These are phyloP conservation scores for Aphanomyces euteiches DNA, from an alignment of 352 stramenopile species.

Conservation along the genomic window DNA sequence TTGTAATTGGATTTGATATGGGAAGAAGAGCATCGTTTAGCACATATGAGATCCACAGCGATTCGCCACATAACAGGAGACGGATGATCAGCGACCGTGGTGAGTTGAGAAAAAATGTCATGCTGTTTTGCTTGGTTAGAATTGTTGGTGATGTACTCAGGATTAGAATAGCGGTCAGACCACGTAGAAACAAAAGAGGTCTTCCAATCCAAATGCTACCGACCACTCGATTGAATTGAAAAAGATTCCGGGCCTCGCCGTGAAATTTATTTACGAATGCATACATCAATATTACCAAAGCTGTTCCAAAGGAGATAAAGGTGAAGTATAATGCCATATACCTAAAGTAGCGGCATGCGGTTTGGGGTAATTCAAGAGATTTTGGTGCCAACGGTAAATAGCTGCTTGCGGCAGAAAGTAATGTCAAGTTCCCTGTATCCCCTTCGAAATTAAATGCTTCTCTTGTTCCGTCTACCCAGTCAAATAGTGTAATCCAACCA, in stretches of 20 bases:
- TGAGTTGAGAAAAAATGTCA: background rate
- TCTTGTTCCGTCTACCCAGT: background rate
- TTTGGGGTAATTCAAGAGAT: constrained; percentile 18
- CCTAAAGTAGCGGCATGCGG: constrained; percentile 25
- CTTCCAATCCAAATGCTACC: constrained; percentile 23
- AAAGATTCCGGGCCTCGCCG: background rate
- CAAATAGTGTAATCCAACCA: constrained; percentile 3
- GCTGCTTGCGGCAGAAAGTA: constrained; percentile 9
- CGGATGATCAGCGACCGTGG: background rate
- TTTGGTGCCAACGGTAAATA: background rate
- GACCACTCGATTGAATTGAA: constrained; percentile 23
- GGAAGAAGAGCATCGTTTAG: constrained; percentile 16
- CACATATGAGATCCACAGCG: constrained; percentile 22
- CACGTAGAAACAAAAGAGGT: constrained; percentile 17
- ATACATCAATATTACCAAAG: background rate
- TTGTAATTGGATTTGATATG: background rate
- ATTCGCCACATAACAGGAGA: background rate
- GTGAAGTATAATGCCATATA: constrained; percentile 13
- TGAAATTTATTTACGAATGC: background rate
- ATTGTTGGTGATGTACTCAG: constrained; percentile 1
- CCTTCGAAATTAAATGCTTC: constrained; percentile 23
- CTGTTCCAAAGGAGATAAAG: background rate
- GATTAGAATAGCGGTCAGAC: constrained; percentile 7
- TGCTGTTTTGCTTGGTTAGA: background rate
- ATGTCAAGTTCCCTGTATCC: background rate